Evolutionary conservation across 2,329 filamentous ascomycete species (phyloP), one percentile per base, ranked within the genome.

Genomic region (Xylariomycetidae sp.): DNA sequence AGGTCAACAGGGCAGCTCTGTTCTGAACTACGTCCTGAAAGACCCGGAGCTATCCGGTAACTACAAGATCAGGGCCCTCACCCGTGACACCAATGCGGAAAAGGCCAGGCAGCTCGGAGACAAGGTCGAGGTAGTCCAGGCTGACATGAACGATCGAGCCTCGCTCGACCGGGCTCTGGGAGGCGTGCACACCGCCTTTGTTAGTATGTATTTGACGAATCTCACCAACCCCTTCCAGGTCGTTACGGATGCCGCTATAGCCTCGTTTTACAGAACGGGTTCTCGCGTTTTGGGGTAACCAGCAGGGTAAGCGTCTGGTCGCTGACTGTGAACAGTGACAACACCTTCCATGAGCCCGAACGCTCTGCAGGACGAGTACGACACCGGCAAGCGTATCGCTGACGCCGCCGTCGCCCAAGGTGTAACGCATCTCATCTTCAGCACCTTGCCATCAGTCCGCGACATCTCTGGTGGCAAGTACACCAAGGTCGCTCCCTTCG

Each of bases 21-120:
- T 74, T 7, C 56, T 74, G 34, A 50, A 63, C 30, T 50, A 57
- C 16, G 56, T 76, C 9, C 58, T 73, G 8, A 57, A 57, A 22
- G 62, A 73, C 42, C 45, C 63, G 2, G 46, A 50, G 3, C 59
- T 75, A 13, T 67, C 66, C 2, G 46, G 61, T 26, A 46, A 64
- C 34, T 76, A 63, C 56, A 64, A 56, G 29, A 58, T 76, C 36
- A 66, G 72, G 7, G 70, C 61, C 23, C 61, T 76, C 30, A 72
- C 67, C 10, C 67, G 71, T n/a, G 62, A 74, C 44, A 36, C 52
- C 34, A 46, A 41, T 33, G 59, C 58, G 7, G 43, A 46, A 3
- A 57, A 50, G n/a, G 51, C 59, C 29, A 50, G 51, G 27, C 39
- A 49, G 6, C 51, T 62, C 9, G 43, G 42, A 25, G 42, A 44